Evolutionary conservation across 805 yeast genomes (phyloP).

Genomic region (Debaryomyces prosopidis): DNA sequence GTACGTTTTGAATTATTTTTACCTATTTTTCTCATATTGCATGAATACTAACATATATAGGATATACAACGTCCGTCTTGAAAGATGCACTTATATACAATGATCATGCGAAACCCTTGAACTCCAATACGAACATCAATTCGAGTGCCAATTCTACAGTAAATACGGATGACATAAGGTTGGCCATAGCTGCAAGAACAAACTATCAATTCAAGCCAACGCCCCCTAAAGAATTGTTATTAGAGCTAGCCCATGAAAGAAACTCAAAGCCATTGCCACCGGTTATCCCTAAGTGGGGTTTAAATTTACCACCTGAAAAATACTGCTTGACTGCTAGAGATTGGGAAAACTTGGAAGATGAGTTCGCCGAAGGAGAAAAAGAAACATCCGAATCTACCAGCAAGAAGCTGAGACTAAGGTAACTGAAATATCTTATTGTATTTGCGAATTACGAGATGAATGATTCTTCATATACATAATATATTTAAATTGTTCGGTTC

Average conservation of each 20-base stretch:
- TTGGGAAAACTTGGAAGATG: constrained; percentile 49
- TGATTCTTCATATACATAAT: too few relatives aligned
- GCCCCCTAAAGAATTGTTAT: constrained; percentile 87
- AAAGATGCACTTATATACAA: constrained; percentile 88
- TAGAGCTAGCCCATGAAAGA: constrained; percentile 90
- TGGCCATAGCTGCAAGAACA: constrained; percentile 93
- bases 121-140: constrained; percentile 24
- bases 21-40: too few relatives aligned
- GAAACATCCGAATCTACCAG: constrained; percentile 3
- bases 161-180: constrained; percentile 84
- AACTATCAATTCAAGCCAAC: constrained; percentile 93
- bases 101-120: constrained; percentile 66
- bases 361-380: constrained; percentile 20
- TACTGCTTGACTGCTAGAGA: constrained; percentile 86
- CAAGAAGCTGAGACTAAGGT: constrained; percentile 8
- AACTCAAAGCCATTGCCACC: constrained; percentile 89
- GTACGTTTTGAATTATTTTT: constrained; percentile 27
- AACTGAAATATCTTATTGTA: constrained; percentile 4
- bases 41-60: constrained; percentile 16
- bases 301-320: constrained; percentile 95
- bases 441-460: too few relatives aligned
- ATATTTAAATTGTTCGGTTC: too few relatives aligned
- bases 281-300: constrained; percentile 87
- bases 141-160: constrained; percentile 52
- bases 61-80: constrained; percentile 81